phyloP scores from a whole-genome alignment of 305 asterid genomes.

The Petunia hybrid region DNA sequence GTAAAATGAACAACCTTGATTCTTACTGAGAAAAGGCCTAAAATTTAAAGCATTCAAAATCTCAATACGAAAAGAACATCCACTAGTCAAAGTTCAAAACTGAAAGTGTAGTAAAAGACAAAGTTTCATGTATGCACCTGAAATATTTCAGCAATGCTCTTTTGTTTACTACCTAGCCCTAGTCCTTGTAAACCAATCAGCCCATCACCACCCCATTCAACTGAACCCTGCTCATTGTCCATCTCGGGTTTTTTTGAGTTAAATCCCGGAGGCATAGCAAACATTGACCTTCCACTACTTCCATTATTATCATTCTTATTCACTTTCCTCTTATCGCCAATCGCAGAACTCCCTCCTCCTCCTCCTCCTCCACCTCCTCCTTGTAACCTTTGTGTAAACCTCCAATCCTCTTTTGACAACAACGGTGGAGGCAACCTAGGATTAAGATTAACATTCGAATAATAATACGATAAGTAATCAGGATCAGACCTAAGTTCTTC shows the following conservation, averaged over 20 bases:
- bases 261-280: conserved; percentile 89
- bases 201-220: conserved; percentile 96
- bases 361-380: conserved; percentile 37
- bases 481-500: conserved; percentile 99
- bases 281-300: conserved; percentile 70
- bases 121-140: conserved; percentile 58
- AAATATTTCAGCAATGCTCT: conserved; percentile 87
- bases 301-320: conserved; percentile 66
- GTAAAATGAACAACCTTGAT: too few relatives aligned
- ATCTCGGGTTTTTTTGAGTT: conserved; percentile 69
- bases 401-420: conserved; percentile 94
- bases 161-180: conserved; percentile 88
- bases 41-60: conserved; percentile 18
- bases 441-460: conserved; percentile 90
- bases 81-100: conserved; percentile 6
- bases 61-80: neutral
- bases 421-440: conserved; percentile 97
- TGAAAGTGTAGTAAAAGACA: conserved; percentile 23
- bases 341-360: conserved; percentile 69
- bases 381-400: conserved; percentile 88
- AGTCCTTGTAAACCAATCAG: conserved; percentile 96
- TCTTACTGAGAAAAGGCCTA: too few relatives aligned
- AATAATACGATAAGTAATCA: conserved; percentile 80
- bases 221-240: conserved; percentile 73
- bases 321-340: conserved; percentile 96